Evolutionary conservation across 2,329 filamentous ascomycete genomes (phyloP), one percentile per base, ranked within the genome.

Genomic region (Blumeria graminis): DNA sequence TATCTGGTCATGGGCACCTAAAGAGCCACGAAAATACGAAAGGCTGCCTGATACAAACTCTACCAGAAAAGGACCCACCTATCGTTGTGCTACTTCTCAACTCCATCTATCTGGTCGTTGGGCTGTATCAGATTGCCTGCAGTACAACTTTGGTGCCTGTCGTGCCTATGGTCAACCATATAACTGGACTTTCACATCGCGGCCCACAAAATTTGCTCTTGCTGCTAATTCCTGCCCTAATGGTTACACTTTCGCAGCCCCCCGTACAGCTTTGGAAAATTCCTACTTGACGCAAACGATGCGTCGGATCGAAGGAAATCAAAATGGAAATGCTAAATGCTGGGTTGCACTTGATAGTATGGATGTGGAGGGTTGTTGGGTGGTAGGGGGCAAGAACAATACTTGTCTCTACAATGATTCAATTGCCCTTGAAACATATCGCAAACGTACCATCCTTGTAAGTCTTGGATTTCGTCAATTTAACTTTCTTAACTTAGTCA

Each of bases 261-360:
- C 81, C 0, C 72, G 77, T 39, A 82, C 78, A 0, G 73, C 76
- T 1, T 70, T 84, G 1, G 81, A 84, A 63, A 83, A 82, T 60
- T 69, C 69, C 1, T 79, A 81, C 62, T 69, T 84, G 35, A 66
- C 58, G 39, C 65, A 45, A 59, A 63, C 41, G 50, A 64, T 59
- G 59, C 63, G 45, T 58, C 65, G 50, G 57, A 60, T 38, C 63
- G 9, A 57, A 45, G 32, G 58, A 55, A 58, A 63, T 3, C 65
- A 65, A 5, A 59, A 62, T 6, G 63, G 32, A 52, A 33, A 52
- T 7, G 48, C 35, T n/a, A 52, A 35, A 28, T 52, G 80, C 6
- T 82, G 75, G 71, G 62, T 84, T 43, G 73, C 82, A 61, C 73
- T 82, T 59, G 83, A 84, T 60, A 75, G 74, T 11, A 67, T 81